Percentiles rank a stretch among this genome's conserved stretches.
Conservation (phyloP, 495 filamentous ascomycete genomes). For the Letharia lupina region DNA sequence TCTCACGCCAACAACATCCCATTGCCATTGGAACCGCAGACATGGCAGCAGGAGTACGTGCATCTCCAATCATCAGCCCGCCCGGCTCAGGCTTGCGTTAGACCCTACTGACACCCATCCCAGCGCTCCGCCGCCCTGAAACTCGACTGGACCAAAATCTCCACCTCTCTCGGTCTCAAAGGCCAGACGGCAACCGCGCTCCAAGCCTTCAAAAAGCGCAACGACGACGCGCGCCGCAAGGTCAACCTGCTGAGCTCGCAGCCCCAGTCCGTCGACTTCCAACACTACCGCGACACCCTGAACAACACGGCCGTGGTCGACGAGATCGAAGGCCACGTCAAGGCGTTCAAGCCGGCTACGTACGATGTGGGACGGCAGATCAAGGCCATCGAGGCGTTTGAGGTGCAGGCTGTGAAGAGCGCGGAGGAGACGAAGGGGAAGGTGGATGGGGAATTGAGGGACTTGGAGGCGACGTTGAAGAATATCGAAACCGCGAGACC, state of each 20-base stretch:
- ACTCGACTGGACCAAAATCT: constrained; percentile 95
- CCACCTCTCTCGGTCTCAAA: constrained; percentile 85
- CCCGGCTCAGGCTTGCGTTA: not conserved
- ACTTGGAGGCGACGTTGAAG: constrained; percentile 84
- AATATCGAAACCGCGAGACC: constrained; percentile 96
- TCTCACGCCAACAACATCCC: constrained; percentile 29
- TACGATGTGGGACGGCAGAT: constrained; percentile 88
- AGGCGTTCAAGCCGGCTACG: constrained; percentile 76
- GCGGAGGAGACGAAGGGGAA: constrained; percentile 90
- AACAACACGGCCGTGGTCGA: constrained; percentile 92
- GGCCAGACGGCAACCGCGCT: constrained; percentile 87
- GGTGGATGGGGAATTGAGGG: constrained; percentile 87
- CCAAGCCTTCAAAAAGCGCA: constrained; percentile 97
- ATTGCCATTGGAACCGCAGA: constrained; percentile 35
- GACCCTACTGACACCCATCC: constrained; percentile 24
- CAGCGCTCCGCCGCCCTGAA: constrained; percentile 98
- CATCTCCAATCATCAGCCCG: not conserved
- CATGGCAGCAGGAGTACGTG: constrained; percentile 72
- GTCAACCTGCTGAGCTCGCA: constrained; percentile 68
- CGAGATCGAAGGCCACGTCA: constrained; percentile 93
- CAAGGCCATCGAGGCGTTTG: constrained; percentile 95
- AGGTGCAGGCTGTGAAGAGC: constrained; percentile 93
- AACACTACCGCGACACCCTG: constrained; percentile 79
- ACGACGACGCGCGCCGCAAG: constrained; percentile 96
- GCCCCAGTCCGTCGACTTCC: constrained; percentile 81